Evolutionary conservation across 1,284 basidiomycete species (phyloP), one percentile per base, ranked within the genome.

Genomic region (Tilletia walkeri): DNA sequence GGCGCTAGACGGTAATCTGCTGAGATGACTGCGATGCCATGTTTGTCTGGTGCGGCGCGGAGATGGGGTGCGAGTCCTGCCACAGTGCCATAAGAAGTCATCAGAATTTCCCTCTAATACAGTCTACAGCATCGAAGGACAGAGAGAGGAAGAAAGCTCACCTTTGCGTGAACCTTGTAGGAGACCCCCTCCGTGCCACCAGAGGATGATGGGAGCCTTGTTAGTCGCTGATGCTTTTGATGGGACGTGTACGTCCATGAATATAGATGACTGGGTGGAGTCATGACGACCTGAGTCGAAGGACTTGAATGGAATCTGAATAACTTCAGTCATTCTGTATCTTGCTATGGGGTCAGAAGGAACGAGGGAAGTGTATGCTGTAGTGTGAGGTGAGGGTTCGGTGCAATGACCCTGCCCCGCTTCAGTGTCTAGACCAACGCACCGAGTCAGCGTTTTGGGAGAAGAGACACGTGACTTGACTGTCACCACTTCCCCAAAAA

Each of bases 1-100:
- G 77, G 77, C 10, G 78, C 79, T 45, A 77, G 70, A 20, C 76
- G 69, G 67, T 79, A 80, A 67, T 81, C 79, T 41, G 78, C 56
- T 14, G 74, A 71, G 41, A 80, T 69, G 5, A 76, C 47, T 36
- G 59, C 67, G 6, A 80, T 53, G 47, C 65, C 56, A 48, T 78
- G 72, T 56, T 70, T 70, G n/a, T 70, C 36, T 9, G 78, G 72
- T 0, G 78, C 78, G 3, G 63, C 54, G 14, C 41, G 24, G 54
- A 78, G 66, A 61, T 79, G 78, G 10, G 75, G 78, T 47, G 69
- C 70, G 41, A 54, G 45, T 54, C 63, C 75, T 78, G 54, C 0
- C 61, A 18, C 50, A 53, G 9, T n/a, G 9, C 7, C n/a, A 53
- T 30, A 53, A 24, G 7, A 49, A 49, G 48, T 49, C 48, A 49